phyloP scores from a whole-genome alignment of 1,284 basidiomycete species.

The Inonotus obliquus region DNA sequence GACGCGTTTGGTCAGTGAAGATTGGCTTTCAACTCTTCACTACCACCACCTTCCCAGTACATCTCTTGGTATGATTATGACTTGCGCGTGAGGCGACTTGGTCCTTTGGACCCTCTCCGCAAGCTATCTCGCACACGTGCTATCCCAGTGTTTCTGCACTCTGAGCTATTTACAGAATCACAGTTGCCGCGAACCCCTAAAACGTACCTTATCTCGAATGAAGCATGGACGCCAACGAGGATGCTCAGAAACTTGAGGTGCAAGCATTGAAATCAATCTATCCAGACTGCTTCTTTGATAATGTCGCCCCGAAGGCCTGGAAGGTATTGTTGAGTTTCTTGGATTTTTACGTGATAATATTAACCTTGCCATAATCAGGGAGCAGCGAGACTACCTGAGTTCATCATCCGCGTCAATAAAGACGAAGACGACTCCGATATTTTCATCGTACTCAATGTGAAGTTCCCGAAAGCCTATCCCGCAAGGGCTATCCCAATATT shows the following conservation, averaged over 20 bases:
- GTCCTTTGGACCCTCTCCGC: conserved; percentile 61
- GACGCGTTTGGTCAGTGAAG: conserved; percentile 5
- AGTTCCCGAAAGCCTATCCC: conserved; percentile 80
- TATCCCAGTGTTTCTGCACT: not conserved
- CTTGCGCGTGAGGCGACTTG: conserved; percentile 63
- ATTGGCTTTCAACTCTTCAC: not conserved
- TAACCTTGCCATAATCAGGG: conserved; percentile 37
- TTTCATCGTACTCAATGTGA: conserved; percentile 60
- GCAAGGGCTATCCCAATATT: conserved; percentile 61
- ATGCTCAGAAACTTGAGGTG: conserved; percentile 70
- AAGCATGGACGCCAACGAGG: conserved; percentile 65
- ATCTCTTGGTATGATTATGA: not conserved
- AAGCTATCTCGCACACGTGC: conserved; percentile 16
- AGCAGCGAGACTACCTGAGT: conserved; percentile 64
- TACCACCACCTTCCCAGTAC: conserved; percentile 3
- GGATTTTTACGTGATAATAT: not conserved
- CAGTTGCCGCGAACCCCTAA: not conserved
- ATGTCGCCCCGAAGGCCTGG: conserved; percentile 73
- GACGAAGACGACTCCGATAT: conserved; percentile 50
- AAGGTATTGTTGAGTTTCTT: conserved; percentile 44
- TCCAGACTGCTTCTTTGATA: conserved; percentile 66
- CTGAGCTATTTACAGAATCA: not conserved
- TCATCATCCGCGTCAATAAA: conserved; percentile 64
- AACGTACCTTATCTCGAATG: conserved; percentile 21
- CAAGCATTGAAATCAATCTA: conserved; percentile 75